Evolutionary conservation across 768 basidiomycete species (phyloP).

Genomic region (Sistotremastrum suecicum): DNA sequence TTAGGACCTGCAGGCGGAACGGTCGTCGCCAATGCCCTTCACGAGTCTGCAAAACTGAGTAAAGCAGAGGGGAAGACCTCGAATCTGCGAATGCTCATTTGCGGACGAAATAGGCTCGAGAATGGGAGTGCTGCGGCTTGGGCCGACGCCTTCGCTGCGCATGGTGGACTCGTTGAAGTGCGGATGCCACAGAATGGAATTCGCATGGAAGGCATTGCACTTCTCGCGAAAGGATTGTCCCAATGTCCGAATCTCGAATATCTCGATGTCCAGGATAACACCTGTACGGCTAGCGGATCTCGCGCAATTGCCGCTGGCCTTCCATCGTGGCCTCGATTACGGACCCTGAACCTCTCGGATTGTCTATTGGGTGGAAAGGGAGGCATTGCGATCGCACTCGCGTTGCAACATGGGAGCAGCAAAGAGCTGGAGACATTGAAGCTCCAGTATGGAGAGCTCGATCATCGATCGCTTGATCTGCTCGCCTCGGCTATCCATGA

Average conservation of each 20-base stretch:
- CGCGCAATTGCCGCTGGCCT: constrained; percentile 52
- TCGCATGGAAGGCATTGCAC: constrained; percentile 76
- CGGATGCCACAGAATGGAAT: constrained; percentile 98
- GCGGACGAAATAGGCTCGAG: constrained; percentile 93
- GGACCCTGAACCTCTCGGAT: constrained; percentile 81
- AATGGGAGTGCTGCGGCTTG: constrained; percentile 73
- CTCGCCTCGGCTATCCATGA: constrained; percentile 52
- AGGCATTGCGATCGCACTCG: constrained; percentile 47
- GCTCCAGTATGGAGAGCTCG: constrained; percentile 88
- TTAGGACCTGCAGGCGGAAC: constrained; percentile 82
- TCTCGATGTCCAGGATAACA: constrained; percentile 90
- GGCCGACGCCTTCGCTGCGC: constrained; percentile 80
- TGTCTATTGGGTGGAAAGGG: constrained; percentile 79
- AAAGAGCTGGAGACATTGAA: constrained; percentile 60
- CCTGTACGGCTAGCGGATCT: constrained; percentile 45
- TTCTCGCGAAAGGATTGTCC: constrained; percentile 61
- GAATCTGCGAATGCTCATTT: constrained; percentile 69
- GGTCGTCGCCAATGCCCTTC: constrained; percentile 73
- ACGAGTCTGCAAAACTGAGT: constrained; percentile 56
- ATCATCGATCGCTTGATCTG: constrained; percentile 47
- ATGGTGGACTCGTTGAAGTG: constrained; percentile 70
- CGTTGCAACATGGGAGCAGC: constrained; percentile 56
- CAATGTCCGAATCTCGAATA: constrained; percentile 50
- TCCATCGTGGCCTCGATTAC: constrained; percentile 53
- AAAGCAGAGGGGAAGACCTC: constrained; percentile 52